Evolutionary conservation across 345 rosid species (phyloP).

Genomic region (Cardamine resedifolia): DNA sequence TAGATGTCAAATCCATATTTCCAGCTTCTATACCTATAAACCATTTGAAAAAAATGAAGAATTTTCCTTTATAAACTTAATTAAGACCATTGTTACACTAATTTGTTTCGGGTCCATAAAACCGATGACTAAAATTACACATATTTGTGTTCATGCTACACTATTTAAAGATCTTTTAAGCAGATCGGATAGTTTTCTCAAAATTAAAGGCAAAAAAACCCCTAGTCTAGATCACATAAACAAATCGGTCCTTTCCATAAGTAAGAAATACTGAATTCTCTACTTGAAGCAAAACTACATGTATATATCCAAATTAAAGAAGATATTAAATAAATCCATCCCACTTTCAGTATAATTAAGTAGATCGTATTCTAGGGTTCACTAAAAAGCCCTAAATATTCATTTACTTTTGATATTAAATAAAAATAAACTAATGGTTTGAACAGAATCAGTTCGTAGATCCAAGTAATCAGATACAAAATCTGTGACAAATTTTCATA

Average conservation of each 20-base stretch:
- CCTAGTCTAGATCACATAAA: background rate
- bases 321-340: background rate
- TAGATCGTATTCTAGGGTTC: constrained; percentile 16
- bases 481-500: background rate
- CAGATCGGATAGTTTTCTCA: background rate
- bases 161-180: background rate
- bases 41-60: background rate
- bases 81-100: background rate
- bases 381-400: background rate
- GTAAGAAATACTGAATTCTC: background rate
- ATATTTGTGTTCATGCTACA: background rate
- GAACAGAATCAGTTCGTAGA: background rate
- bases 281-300: background rate
- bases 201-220: background rate
- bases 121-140: background rate
- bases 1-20: constrained; percentile 8
- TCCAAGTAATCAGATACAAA: constrained; percentile 10
- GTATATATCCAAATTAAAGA: constrained; percentile 1
- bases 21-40: background rate
- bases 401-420: background rate
- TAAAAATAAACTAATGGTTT: background rate
- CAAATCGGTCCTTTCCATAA: background rate
- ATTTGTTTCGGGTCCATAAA: background rate
- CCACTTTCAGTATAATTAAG: background rate
- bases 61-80: background rate